Percentiles rank a stretch among this genome's conserved stretches.
phyloP scores from a whole-genome alignment of 192 early-diverging fungal species.

The Dissophora globulifera region DNA sequence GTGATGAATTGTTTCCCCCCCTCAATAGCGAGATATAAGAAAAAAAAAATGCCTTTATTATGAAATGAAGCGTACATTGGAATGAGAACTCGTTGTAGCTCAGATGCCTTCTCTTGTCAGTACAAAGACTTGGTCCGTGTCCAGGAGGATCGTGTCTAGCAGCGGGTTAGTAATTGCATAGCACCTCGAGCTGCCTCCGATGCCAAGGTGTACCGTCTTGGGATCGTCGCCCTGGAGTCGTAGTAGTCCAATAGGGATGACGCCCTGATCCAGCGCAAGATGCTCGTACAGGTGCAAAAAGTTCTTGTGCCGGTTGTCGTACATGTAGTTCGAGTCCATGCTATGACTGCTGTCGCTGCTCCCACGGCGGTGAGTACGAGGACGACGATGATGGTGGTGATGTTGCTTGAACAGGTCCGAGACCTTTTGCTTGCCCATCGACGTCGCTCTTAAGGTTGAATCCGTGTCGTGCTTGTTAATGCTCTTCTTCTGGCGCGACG shows the following conservation, averaged over 20 bases:
- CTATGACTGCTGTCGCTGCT: constrained; percentile 2
- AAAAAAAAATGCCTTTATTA: no score
- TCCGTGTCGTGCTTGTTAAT: neutral
- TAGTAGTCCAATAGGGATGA: constrained; percentile 66
- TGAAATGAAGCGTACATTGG: no score
- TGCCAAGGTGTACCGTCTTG: constrained; percentile 53
- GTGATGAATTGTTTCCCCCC: no score
- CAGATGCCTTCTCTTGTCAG: constrained; percentile 33
- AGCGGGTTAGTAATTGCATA: constrained; percentile 77
- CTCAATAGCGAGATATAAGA: no score
- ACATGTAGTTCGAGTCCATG: constrained; percentile 47
- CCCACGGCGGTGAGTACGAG: neutral
- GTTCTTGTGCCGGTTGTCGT: constrained; percentile 48
- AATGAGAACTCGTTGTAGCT: no score
- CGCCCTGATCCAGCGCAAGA: constrained; percentile 62
- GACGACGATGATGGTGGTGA: constrained; percentile 4
- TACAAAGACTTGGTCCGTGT: constrained; percentile 70
- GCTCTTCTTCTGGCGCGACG: constrained; percentile 6
- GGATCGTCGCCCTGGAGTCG: constrained; percentile 48
- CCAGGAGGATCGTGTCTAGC: constrained; percentile 61
- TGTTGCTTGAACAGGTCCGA: constrained; percentile 19
- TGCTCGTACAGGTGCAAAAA: constrained; percentile 67
- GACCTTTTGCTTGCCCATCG: constrained; percentile 32
- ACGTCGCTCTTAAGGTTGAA: constrained; percentile 6
- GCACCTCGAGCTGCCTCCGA: constrained; percentile 62